phyloP scores from a whole-genome alignment of 495 filamentous ascomycete species.

The Lichina pygmaea region DNA sequence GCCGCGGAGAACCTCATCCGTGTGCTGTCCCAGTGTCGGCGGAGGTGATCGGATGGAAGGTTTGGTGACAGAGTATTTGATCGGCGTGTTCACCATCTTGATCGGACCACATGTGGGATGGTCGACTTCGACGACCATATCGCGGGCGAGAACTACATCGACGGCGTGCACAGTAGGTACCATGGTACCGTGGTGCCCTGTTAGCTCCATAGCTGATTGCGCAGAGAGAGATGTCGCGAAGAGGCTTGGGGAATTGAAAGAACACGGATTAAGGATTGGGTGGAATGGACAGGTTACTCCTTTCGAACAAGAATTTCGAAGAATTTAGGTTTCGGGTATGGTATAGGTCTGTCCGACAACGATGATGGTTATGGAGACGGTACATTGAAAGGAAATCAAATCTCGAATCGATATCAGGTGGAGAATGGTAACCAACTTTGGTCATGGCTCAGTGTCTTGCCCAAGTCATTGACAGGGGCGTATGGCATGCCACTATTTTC shows the following conservation, averaged over 20 bases:
- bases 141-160: slow-evolving; percentile 38
- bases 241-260: no score
- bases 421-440: slow-evolving; percentile 26
- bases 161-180: slow-evolving; percentile 1
- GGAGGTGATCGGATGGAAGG: slow-evolving; percentile 58
- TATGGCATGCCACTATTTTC: slow-evolving; percentile 87
- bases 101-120: slow-evolving; percentile 64
- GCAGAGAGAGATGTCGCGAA: no score
- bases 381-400: no score
- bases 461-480: slow-evolving; percentile 80
- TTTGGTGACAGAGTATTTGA: slow-evolving; percentile 71
- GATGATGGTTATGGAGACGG: no score
- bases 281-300: no score
- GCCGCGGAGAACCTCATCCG: slow-evolving; percentile 50
- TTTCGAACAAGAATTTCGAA: no score
- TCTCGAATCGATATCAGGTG: not conserved
- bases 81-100: slow-evolving; percentile 77
- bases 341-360: no score
- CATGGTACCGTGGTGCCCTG: no score
- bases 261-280: no score
- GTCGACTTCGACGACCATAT: slow-evolving; percentile 71
- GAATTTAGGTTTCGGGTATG: no score
- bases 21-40: slow-evolving; percentile 77
- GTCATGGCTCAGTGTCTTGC: slow-evolving; percentile 54
- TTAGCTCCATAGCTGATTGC: no score